A percentile compares a stretch with the other conserved stretches of the same genome.
These are phyloP conservation scores for Pterocarpus macrocarpus DNA, from an alignment of 306 rosid species.

Conservation along the genomic window DNA sequence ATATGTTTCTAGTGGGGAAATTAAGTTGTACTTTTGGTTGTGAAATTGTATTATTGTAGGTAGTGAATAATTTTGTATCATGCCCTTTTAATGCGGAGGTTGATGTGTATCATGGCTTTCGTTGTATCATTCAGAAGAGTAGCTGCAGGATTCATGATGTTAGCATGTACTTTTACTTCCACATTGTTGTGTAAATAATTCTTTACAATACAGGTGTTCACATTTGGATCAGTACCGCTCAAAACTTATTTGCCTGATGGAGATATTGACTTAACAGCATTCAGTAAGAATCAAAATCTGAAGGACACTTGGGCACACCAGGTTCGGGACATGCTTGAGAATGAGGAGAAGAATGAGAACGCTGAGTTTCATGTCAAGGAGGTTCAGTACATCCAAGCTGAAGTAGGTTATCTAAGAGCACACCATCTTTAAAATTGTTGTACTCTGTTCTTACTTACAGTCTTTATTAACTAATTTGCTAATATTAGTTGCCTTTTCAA, in stretches of 20 bases:
- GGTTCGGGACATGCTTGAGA: slow-evolving; percentile 91
- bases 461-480: slow-evolving; percentile 29
- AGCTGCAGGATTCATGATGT: neutral
- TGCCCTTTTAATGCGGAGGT: slow-evolving; percentile 22
- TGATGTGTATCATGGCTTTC: neutral
- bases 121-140: slow-evolving; percentile 28
- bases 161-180: neutral
- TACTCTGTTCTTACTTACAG: neutral
- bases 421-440: slow-evolving; percentile 15
- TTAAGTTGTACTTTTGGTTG: slow-evolving; percentile 20
- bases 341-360: slow-evolving; percentile 89
- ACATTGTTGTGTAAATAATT: slow-evolving; percentile 23
- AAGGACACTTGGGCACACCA: slow-evolving; percentile 97
- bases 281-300: slow-evolving; percentile 78
- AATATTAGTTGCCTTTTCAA: slow-evolving; percentile 28
- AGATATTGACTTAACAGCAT: slow-evolving; percentile 95
- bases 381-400: slow-evolving; percentile 99
- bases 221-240: slow-evolving; percentile 98
- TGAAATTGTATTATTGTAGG: slow-evolving; percentile 17
- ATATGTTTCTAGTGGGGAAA: slow-evolving; percentile 25
- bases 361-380: slow-evolving; percentile 96
- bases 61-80: slow-evolving; percentile 1
- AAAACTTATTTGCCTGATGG: slow-evolving; percentile 99
- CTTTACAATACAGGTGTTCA: slow-evolving; percentile 73
- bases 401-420: slow-evolving; percentile 64